Conservation (phyloP, 148 eudicot genomes). For the Drosera capensis region DNA sequence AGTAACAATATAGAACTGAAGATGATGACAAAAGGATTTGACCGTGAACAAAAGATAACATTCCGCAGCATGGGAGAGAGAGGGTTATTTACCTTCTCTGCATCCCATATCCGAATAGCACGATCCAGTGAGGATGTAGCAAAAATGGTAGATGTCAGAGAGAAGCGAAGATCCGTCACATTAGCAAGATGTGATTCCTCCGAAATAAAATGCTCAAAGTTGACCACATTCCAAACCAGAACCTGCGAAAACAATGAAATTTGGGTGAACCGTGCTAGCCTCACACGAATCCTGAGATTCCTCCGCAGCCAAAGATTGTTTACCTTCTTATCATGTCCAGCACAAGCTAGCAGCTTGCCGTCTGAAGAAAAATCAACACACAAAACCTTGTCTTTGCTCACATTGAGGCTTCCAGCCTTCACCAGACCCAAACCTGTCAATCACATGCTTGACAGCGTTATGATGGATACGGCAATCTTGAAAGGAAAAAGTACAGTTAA, state of each 20-base stretch:
- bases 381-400: slow-evolving; percentile 24
- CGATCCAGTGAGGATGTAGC: slow-evolving; percentile 46
- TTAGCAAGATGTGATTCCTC: slow-evolving; percentile 13
- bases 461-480: too few species aligned
- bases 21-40: too few species aligned
- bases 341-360: slow-evolving; percentile 37
- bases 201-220: slow-evolving; percentile 1
- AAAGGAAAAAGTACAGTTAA: too few species aligned
- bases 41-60: too few species aligned
- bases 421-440: too few species aligned
- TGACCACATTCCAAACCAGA: slow-evolving; percentile 16
- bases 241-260: slow-evolving; percentile 13
- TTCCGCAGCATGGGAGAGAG: too few species aligned
- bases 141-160: slow-evolving; percentile 24
- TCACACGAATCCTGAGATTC: too few species aligned
- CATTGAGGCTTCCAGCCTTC: too few species aligned
- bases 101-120: slow-evolving; percentile 37
- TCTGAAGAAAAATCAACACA: slow-evolving; percentile 34
- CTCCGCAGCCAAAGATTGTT: too few species aligned
- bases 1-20: too few species aligned
- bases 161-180: slow-evolving; percentile 37
- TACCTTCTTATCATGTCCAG: slow-evolving; percentile 47
- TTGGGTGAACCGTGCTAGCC: too few species aligned
- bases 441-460: too few species aligned
- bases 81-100: slow-evolving; percentile 22